A percentile compares a stretch with the other conserved stretches of the same genome.
phyloP scores from a whole-genome alignment of 2,329 filamentous ascomycete genomes.

The Pyrenochaeta sp. region DNA sequence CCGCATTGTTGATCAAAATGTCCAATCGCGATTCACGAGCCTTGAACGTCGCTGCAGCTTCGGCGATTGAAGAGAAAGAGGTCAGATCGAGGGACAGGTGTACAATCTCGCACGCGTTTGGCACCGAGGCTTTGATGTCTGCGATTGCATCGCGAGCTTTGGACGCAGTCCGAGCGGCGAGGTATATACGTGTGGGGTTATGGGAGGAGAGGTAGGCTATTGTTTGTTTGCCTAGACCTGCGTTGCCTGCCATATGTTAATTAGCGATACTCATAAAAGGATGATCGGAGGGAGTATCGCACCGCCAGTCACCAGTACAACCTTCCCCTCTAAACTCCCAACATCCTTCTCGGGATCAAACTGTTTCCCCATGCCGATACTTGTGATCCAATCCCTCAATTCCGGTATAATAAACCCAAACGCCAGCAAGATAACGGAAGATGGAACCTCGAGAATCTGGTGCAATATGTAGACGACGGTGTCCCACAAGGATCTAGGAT shows the following conservation, averaged over 20 bases:
- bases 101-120: slow-evolving; percentile 46
- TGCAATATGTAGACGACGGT: slow-evolving; percentile 2
- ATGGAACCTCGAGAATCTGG: slow-evolving; percentile 6
- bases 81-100: slow-evolving; percentile 54
- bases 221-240: slow-evolving; percentile 58
- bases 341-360: slow-evolving; percentile 39
- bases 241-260: slow-evolving; percentile 47
- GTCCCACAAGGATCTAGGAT: not conserved
- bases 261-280: slow-evolving; percentile 3
- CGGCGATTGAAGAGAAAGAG: slow-evolving; percentile 51
- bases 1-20: slow-evolving; percentile 58
- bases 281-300: slow-evolving; percentile 7
- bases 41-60: slow-evolving; percentile 49
- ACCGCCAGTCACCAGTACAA: slow-evolving; percentile 50
- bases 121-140: slow-evolving; percentile 47
- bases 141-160: slow-evolving; percentile 54
- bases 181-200: slow-evolving; percentile 56
- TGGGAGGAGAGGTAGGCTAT: slow-evolving; percentile 55
- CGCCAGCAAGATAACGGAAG: slow-evolving; percentile 4
- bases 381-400: slow-evolving; percentile 6
- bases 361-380: slow-evolving; percentile 22
- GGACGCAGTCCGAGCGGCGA: slow-evolving; percentile 55
- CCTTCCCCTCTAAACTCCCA: slow-evolving; percentile 39
- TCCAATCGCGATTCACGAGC: slow-evolving; percentile 53
- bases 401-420: slow-evolving; percentile 17